phyloP scores from a whole-genome alignment of 129 eudicot species.

The Saposhnikovia divaricata region DNA sequence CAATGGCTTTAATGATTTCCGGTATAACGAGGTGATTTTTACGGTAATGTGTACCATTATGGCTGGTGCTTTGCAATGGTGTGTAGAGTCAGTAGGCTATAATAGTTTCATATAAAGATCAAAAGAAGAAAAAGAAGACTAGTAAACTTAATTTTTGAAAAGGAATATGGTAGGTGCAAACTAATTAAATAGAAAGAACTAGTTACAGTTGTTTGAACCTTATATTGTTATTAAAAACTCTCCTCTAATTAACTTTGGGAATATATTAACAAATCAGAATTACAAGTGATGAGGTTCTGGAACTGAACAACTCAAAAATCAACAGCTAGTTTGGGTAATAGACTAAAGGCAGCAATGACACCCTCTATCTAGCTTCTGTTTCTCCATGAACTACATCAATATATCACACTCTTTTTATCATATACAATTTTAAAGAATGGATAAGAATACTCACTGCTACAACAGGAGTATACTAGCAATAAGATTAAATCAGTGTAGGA shows the following conservation, averaged over 20 bases:
- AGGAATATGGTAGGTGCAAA: neutral
- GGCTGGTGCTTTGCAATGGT: neutral
- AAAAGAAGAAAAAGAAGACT: neutral
- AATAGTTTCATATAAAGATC: neutral
- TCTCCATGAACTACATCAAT: neutral
- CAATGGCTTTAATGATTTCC: neutral
- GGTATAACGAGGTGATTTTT: neutral
- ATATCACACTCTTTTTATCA: neutral
- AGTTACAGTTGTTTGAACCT: neutral
- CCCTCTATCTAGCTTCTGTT: neutral
- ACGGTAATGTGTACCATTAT: neutral
- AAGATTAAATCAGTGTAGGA: neutral
- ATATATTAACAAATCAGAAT: neutral
- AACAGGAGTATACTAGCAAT: too few species aligned
- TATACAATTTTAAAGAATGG: neutral
- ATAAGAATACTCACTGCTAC: conserved; percentile 71
- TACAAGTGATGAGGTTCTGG: neutral
- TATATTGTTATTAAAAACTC: neutral
- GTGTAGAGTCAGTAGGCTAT: neutral
- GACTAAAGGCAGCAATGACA: neutral
- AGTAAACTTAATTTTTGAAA: neutral
- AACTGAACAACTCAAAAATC: neutral
- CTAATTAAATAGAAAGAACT: neutral
- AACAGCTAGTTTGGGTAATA: neutral
- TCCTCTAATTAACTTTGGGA: neutral